phyloP scores from a whole-genome alignment of 2,329 filamentous ascomycete species.

The Plenodomus lindquistii region DNA sequence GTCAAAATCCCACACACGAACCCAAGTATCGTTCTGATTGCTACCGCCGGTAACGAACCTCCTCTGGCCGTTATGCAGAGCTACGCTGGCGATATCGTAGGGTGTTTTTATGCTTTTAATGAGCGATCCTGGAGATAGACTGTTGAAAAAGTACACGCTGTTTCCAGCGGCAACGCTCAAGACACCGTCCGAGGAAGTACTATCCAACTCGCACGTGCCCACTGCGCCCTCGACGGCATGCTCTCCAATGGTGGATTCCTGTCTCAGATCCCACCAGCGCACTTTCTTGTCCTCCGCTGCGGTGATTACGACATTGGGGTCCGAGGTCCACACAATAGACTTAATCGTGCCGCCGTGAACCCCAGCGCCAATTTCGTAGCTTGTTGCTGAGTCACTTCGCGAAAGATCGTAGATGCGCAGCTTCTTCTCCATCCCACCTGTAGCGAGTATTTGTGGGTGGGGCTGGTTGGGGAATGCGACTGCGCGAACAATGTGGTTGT shows the following conservation, averaged over 20 bases:
- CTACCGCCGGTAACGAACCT: slow-evolving; percentile 90
- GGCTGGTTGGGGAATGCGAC: slow-evolving; percentile 80
- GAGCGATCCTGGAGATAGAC: slow-evolving; percentile 65
- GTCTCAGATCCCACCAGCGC: slow-evolving; percentile 90
- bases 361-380: slow-evolving; percentile 86
- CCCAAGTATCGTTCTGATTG: slow-evolving; percentile 81
- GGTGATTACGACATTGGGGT: slow-evolving; percentile 86
- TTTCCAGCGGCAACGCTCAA: slow-evolving; percentile 94
- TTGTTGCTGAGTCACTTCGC: slow-evolving; percentile 57
- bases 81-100: slow-evolving; percentile 89
- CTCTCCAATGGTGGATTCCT: slow-evolving; percentile 73
- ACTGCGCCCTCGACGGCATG: slow-evolving; percentile 82
- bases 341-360: slow-evolving; percentile 89
- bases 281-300: slow-evolving; percentile 89
- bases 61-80: slow-evolving; percentile 77
- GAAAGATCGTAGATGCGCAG: slow-evolving; percentile 89
- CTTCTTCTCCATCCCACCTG: slow-evolving; percentile 95
- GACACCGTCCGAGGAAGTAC: slow-evolving; percentile 66
- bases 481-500: slow-evolving; percentile 93
- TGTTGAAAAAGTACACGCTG: slow-evolving; percentile 89
- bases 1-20: slow-evolving; percentile 90
- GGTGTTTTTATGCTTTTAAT: slow-evolving; percentile 80
- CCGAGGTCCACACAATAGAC: slow-evolving; percentile 90
- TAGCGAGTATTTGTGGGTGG: slow-evolving; percentile 80
- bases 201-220: slow-evolving; percentile 84